Percentiles rank a stretch among this genome's conserved stretches.
These are phyloP conservation scores for Ascochyta koolunga DNA, from an alignment of 2,329 filamentous ascomycete species.

Conservation along the genomic window DNA sequence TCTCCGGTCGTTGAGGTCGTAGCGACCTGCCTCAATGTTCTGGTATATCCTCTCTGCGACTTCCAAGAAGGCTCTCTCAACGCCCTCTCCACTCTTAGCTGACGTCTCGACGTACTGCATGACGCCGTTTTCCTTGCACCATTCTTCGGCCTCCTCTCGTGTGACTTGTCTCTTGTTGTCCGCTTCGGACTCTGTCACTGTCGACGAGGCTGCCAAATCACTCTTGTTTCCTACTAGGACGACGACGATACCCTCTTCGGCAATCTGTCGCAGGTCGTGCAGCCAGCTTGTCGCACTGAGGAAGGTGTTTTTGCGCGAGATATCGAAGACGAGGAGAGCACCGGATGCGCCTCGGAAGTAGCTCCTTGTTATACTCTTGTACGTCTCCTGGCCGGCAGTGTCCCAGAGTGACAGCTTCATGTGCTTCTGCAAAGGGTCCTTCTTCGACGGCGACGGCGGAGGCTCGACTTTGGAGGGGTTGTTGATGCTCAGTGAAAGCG, in stretches of 20 bases:
- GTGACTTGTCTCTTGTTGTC: slow-evolving; percentile 79
- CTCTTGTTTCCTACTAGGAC: slow-evolving; percentile 95
- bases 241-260: slow-evolving; percentile 93
- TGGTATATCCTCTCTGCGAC: slow-evolving; percentile 95
- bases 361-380: slow-evolving; percentile 92
- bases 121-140: slow-evolving; percentile 84
- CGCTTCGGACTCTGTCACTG: slow-evolving; percentile 43
- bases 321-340: slow-evolving; percentile 91
- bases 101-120: slow-evolving; percentile 95
- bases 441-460: slow-evolving; percentile 33
- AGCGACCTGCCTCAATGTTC: slow-evolving; percentile 93
- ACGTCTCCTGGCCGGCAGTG: slow-evolving; percentile 95
- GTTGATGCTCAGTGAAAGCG: slow-evolving; percentile 62
- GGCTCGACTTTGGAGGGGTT: slow-evolving; percentile 48
- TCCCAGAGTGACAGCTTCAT: slow-evolving; percentile 98
- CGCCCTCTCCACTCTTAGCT: slow-evolving; percentile 92
- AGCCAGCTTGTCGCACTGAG: slow-evolving; percentile 91
- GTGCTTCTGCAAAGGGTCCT: slow-evolving; percentile 64
- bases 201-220: slow-evolving; percentile 68
- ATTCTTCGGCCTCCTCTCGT: slow-evolving; percentile 81
- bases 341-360: slow-evolving; percentile 86
- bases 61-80: slow-evolving; percentile 90
- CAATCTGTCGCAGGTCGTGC: slow-evolving; percentile 90
- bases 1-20: slow-evolving; percentile 90
- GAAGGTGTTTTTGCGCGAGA: slow-evolving; percentile 84